Evolutionary conservation across 257 asterid genomes (phyloP), one percentile per base, ranked within the genome.

Genomic region (Linderniella brevidens): DNA sequence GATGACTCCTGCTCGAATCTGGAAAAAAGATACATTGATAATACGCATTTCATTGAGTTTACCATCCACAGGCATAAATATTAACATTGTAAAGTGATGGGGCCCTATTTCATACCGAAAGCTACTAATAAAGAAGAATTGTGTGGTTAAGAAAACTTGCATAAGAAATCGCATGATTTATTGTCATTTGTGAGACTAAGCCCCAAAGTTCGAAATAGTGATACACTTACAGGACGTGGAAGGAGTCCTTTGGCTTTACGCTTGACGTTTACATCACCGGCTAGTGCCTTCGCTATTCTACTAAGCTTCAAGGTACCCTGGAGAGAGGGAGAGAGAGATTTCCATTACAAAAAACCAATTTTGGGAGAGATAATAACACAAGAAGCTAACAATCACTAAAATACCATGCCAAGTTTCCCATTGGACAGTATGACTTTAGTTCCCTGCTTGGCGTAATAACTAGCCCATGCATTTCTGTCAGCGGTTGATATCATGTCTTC

Each of bases 391-490:
- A 25, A 25, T 25, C 32, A 2, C 32, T 25, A 25, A 6, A 25
- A 47, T 70, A 86, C 97, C 95, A 72, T 68, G 55, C 95, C 95
- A 35, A 69, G 80, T 68, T 82, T 71, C 16, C 88, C 97, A 58
- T 82, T 79, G 57, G 95, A 70, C 69, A 79, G 78, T 50, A 87
- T 75, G 17, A 77, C 87, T 74, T 76, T 84, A 19, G 64, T 66
- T 53, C 96, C 96, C 77, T 67, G 98, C 63, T 71, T 77, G 37
- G 94, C 84, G 61, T 76, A 90, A 68, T 76, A 79, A 68, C 67
- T 73, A 67, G 98, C 96, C 98, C 96, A 90, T 44, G 96, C 90
- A 71, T 85, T 75, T 61, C 94, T 73, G 57, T 90, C 98, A 17
- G 84, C 81, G 15, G 78, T 68, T 19, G 96, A 76, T 66, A 90